phyloP scores from a whole-genome alignment of 2,329 filamentous ascomycete genomes.

The Aspergillus latus region DNA sequence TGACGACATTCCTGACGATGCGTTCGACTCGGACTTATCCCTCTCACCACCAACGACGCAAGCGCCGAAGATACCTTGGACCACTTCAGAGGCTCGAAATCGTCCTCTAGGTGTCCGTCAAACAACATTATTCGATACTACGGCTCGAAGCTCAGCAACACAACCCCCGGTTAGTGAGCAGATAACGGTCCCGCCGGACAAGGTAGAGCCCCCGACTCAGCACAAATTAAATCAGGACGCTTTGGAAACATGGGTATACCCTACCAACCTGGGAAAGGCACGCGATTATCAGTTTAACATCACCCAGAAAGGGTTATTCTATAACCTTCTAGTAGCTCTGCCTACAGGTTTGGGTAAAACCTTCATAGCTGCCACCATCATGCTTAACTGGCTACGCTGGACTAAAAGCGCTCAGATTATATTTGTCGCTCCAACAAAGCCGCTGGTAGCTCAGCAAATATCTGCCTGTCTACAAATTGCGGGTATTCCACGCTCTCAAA shows the following conservation, averaged over 20 bases:
- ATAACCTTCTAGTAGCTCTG: conserved; percentile 89
- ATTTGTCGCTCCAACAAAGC: conserved; percentile 95
- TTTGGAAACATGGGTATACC: conserved; percentile 89
- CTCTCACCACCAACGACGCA: conserved; percentile 44
- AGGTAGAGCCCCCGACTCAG: conserved; percentile 75
- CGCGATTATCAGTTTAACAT: conserved; percentile 98
- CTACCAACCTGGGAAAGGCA: conserved; percentile 81
- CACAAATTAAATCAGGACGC: conserved; percentile 76
- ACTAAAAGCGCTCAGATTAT: conserved; percentile 84
- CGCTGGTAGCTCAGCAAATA: conserved; percentile 91
- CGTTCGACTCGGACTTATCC: conserved; percentile 63
- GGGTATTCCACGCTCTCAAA: conserved; percentile 84
- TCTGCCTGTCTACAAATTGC: conserved; percentile 89
- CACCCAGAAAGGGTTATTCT: conserved; percentile 82
- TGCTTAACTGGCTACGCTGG: conserved; percentile 97
- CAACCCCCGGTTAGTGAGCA: conserved; percentile 39
- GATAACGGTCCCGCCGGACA: conserved; percentile 55
- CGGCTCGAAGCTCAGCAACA: conserved; percentile 39
- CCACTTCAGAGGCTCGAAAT: conserved; percentile 25
- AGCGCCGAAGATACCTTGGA: conserved; percentile 36
- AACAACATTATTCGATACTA: conserved; percentile 57
- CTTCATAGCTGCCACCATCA: conserved; percentile 95
- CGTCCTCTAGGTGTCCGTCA: conserved; percentile 45
- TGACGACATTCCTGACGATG: conserved; percentile 63
- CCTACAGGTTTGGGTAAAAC: conserved; percentile 96